Evolutionary conservation across 2,329 filamentous ascomycete genomes (phyloP).

Genomic region (Aspergillus cejpii): DNA sequence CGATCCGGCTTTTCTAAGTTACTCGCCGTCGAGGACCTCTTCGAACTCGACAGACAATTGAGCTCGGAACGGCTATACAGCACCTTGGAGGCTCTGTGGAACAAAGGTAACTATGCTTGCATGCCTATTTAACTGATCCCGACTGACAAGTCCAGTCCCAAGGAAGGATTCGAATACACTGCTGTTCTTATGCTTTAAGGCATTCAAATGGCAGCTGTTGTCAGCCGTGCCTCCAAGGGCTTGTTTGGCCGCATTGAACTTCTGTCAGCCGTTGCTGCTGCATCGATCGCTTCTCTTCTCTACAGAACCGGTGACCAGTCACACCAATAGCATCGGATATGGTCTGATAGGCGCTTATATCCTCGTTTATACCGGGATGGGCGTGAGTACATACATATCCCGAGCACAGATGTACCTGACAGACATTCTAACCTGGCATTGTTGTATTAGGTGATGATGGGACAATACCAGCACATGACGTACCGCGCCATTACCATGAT

Average conservation of each 20-base stretch:
- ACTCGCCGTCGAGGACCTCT: constrained; percentile 43
- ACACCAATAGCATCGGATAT: constrained; percentile 35
- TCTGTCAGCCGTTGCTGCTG: constrained; percentile 36
- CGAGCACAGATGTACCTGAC: neutral
- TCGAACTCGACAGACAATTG: constrained; percentile 42
- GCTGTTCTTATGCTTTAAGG: constrained; percentile 26
- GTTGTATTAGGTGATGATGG: constrained; percentile 31
- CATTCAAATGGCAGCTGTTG: constrained; percentile 31
- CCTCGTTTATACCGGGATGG: constrained; percentile 40
- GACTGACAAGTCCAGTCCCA: constrained; percentile 21
- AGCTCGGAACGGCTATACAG: constrained; percentile 37
- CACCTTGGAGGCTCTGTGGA: constrained; percentile 37
- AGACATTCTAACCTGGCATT: neutral
- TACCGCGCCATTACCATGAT: constrained; percentile 42
- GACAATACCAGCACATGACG: constrained; percentile 38
- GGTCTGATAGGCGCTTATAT: constrained; percentile 42
- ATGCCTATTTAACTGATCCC: neutral
- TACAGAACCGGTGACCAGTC: constrained; percentile 21
- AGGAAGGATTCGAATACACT: constrained; percentile 25
- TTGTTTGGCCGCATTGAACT: constrained; percentile 33
- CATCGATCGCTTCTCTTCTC: constrained; percentile 34
- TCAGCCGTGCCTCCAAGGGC: constrained; percentile 29
- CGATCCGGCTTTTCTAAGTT: constrained; percentile 43
- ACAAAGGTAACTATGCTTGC: constrained; percentile 29
- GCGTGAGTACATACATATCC: constrained; percentile 25